Evolutionary conservation across 2,329 filamentous ascomycete species (phyloP).

Genomic region (Mollisia scopiformis): DNA sequence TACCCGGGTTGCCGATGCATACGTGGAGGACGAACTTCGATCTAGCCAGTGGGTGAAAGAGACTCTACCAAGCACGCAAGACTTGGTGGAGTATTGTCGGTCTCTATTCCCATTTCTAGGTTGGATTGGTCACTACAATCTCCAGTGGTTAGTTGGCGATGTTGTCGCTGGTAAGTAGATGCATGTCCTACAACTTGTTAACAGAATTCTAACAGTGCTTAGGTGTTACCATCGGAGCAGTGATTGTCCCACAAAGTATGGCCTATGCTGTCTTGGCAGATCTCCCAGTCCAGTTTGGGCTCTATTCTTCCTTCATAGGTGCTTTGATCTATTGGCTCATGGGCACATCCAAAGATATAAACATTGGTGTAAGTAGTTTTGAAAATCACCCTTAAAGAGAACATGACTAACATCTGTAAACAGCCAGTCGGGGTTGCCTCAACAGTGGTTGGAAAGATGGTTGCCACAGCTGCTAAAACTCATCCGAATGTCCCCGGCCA

Average conservation of each 20-base stretch:
- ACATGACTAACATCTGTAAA: too few species aligned
- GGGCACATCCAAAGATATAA: constrained; percentile 96
- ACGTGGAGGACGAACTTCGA: constrained; percentile 63
- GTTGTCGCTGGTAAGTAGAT: constrained; percentile 73
- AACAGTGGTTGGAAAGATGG: neutral
- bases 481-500: neutral
- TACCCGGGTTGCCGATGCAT: neutral
- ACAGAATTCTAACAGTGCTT: neutral
- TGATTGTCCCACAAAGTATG: constrained; percentile 93
- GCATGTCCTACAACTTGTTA: neutral
- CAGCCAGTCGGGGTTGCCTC: neutral
- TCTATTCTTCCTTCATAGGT: constrained; percentile 95
- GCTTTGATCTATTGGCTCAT: constrained; percentile 96
- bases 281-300: constrained; percentile 76
- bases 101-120: constrained; percentile 83
- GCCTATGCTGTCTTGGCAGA: constrained; percentile 85
- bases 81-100: constrained; percentile 61
- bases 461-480: neutral
- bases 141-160: constrained; percentile 87
- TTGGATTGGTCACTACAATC: constrained; percentile 88
- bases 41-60: constrained; percentile 72
- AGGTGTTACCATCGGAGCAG: constrained; percentile 70
- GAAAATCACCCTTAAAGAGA: too few species aligned
- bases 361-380: constrained; percentile 75
- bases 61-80: constrained; percentile 58